Conservation (phyloP, 1,284 basidiomycete species). For the Tranzscheliella williamsii region DNA sequence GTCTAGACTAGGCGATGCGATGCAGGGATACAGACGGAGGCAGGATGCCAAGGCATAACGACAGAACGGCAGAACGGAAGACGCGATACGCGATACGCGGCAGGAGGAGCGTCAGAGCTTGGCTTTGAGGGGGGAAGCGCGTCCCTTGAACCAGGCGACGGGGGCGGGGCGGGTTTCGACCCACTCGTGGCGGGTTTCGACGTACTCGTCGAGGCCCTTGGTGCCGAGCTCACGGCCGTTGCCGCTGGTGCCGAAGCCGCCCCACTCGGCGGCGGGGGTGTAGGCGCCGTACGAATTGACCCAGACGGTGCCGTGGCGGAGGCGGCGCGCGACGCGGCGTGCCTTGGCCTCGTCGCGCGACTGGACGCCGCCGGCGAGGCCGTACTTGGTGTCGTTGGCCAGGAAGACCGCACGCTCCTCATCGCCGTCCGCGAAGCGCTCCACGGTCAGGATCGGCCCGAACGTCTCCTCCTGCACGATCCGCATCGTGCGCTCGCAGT, state of each 20-base stretch:
- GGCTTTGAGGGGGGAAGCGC: background rate
- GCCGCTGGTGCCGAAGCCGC: constrained; percentile 58
- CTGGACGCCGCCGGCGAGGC: constrained; percentile 58
- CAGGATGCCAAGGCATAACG: too few relatives aligned
- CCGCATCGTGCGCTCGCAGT: constrained; percentile 58
- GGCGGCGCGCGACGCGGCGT: constrained; percentile 46
- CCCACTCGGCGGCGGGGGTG: constrained; percentile 59
- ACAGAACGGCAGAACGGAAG: too few relatives aligned
- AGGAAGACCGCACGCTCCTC: constrained; percentile 52
- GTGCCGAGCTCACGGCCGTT: constrained; percentile 58
- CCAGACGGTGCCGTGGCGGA: constrained; percentile 60
- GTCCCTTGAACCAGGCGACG: constrained; percentile 55
- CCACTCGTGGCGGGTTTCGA: constrained; percentile 58
- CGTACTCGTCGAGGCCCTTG: constrained; percentile 58
- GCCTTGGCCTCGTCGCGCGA: constrained; percentile 43
- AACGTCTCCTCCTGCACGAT: constrained; percentile 60
- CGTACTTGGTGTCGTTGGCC: constrained; percentile 60
- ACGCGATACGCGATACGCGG: too few relatives aligned
- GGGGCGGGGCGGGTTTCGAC: constrained; percentile 47
- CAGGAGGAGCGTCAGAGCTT: too few relatives aligned
- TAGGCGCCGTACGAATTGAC: constrained; percentile 57
- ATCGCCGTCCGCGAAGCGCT: constrained; percentile 57
- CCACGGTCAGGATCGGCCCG: constrained; percentile 59
- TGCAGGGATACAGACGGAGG: too few relatives aligned
- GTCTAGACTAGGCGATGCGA: too few relatives aligned